Base-by-base conservation (phyloP, 495 filamentous ascomycete species). In the Podospora pseudocomata region DNA sequence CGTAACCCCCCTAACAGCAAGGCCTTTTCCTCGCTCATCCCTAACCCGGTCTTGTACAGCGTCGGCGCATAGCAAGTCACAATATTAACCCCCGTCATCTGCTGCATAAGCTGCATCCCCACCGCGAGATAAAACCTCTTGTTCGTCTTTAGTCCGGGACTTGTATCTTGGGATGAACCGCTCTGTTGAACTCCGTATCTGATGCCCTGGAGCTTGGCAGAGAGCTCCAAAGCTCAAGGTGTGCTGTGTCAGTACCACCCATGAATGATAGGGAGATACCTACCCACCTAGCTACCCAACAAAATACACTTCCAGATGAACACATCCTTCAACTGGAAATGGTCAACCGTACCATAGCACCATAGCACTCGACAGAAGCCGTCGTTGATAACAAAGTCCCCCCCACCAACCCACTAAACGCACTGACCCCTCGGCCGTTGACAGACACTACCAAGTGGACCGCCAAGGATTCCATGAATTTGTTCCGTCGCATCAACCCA, bases 51-150 rank as follows among this genome's bases (percentile, higher is more conserved):
- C 49, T 82, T 77, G 62, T 86, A 86, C 23, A 90, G 80, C 19
- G 80, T 77, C 26, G 86, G 84, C 16, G 82, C 78, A 74, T 84
- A 86, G 64, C 85, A 85, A 60, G 82, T 85, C 56, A 88, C 79
- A 70, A 87, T 76, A 64, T 86, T 87, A 64, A 83, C 79, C 13
- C 86, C 86, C 11, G 71, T 73, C 65, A 77, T 69, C 60, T 86
- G 82, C 70, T 86, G 80, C 82, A 84, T 81, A 68, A 83, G 78
- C 73, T 86, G 78, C 44, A 84, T 79, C 54, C 78, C 79, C 70
- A 82, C 84, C 1, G 85, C 84, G 9, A 74, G 66, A 23, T 70
- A 88, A 79, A 55, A 83, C 64, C 23, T 86, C 82, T 55, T 86
- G 77, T 63, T 32, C 7, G 30, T 32, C 7, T 32, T 32, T 32